Percentiles rank a stretch among this genome's conserved stretches.
Evolutionary conservation across 192 early-diverging fungal genomes (phyloP).

Genomic region (Gigaspora rosea): DNA sequence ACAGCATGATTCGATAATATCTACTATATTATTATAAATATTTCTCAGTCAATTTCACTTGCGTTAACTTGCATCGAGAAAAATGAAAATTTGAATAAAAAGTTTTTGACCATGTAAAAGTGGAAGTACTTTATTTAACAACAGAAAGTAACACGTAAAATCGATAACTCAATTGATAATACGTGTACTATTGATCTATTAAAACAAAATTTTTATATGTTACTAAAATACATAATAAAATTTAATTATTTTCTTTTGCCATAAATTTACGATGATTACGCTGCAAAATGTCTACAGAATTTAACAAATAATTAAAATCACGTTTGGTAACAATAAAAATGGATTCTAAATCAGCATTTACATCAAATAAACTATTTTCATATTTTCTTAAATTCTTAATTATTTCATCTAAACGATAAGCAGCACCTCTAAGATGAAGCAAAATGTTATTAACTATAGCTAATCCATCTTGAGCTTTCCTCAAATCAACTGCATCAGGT

Average conservation of each 20-base stretch:
- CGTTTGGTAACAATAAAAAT: slow-evolving; percentile 1
- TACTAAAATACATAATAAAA: no score
- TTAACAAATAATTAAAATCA: slow-evolving; percentile 15
- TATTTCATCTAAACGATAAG: slow-evolving; percentile 1
- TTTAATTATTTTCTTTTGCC: neutral
- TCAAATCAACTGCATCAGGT: neutral
- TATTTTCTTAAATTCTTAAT: slow-evolving; percentile 6
- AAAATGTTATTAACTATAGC: neutral
- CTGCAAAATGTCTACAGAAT: neutral
- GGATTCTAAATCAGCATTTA: neutral
- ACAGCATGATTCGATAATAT: no score
- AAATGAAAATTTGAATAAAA: no score
- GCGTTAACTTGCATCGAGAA: no score
- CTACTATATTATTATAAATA: no score
- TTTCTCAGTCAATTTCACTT: no score
- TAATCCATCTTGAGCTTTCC: neutral
- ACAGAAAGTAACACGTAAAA: no score
- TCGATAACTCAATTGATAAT: no score
- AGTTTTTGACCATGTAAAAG: no score
- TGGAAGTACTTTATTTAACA: no score
- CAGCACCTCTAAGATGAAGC: neutral
- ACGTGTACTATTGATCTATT: no score
- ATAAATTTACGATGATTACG: slow-evolving; percentile 11
- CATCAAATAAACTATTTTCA: slow-evolving; percentile 18
- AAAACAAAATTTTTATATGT: no score